These are phyloP conservation scores for Nitzschia sp. DNA, from an alignment of 108 stramenopile species.

Conservation along the genomic window DNA sequence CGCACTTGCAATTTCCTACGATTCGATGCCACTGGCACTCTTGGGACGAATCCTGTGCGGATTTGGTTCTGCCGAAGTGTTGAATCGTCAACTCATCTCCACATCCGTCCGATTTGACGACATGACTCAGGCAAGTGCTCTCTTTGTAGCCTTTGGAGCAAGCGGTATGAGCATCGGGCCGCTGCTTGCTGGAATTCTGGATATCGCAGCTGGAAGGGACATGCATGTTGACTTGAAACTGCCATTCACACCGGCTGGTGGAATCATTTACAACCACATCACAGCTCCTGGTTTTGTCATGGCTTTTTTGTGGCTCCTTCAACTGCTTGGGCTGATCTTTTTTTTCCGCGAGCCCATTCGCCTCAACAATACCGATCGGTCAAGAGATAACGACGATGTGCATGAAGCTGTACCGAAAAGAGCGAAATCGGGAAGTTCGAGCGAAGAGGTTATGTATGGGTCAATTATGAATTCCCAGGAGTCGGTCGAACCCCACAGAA, in stretches of 20 bases:
- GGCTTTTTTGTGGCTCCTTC: conserved; percentile 59
- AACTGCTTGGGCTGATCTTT: conserved; percentile 40
- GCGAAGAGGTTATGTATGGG: neutral
- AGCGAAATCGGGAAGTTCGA: neutral
- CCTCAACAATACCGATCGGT: conserved; percentile 32
- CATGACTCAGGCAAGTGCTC: conserved; percentile 65
- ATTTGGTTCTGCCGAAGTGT: conserved; percentile 64
- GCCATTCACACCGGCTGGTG: conserved; percentile 49
- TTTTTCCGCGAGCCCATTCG: conserved; percentile 63
- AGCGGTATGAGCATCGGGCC: conserved; percentile 75
- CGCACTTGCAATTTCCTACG: conserved; percentile 51
- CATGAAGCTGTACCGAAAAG: neutral
- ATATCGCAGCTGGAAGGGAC: conserved; percentile 50
- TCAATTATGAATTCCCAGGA: neutral
- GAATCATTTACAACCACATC: conserved; percentile 50
- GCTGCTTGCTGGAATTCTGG: conserved; percentile 63
- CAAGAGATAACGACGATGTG: neutral
- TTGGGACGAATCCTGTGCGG: conserved; percentile 64
- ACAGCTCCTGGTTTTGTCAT: conserved; percentile 62
- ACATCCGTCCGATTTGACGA: conserved; percentile 50
- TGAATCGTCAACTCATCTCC: conserved; percentile 67
- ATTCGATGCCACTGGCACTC: conserved; percentile 53
- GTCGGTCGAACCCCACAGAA: neutral
- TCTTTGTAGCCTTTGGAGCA: conserved; percentile 65
- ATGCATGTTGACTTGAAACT: conserved; percentile 47